Base-by-base conservation (phyloP, 805 yeast species). In the Brettanomyces custersianus region DNA sequence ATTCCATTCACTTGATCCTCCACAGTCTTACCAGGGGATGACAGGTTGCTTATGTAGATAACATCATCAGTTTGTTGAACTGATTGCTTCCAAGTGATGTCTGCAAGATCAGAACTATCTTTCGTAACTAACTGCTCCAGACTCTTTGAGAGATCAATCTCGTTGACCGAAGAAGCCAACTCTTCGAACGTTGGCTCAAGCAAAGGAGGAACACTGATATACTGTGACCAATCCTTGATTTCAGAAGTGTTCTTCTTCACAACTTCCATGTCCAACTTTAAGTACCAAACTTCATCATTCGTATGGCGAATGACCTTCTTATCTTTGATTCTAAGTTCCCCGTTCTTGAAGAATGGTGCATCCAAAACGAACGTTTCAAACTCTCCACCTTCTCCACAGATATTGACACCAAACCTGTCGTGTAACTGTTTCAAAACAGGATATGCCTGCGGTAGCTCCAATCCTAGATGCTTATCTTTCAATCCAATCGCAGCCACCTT, bases 381-480 rank as follows among this genome's bases (percentile, higher is more conserved):
- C 57, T 92, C 99, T 1, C 99, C 99, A 23, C 99, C 99, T 63
- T 92, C 99, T 11, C 99, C 99, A 62, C 98, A 92, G 0, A 92
- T 77, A 55, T 90, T 96, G 11, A 88, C 83, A 2, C 88, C 94
- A 58, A 74, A 88, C 55, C 63, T 60, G 8, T 53, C 40, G 53
- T 87, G 80, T 41, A 88, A 60, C 27, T 63, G 62, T 10, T 63
- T 43, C 52, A 92, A 56, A 0, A 62, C 68, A 1, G 85, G 81
- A 37, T 69, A 71, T 43, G 80, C 62, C 41, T 82, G 71, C 4
- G 66, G 71, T 29, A 92, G 62, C 2, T 78, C 62, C 53, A 72
- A 70, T 2, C 94, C 94, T 41, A 92, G 61, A 57, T 87, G 83
- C 1, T 51, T 52, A 12, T 69, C 66, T 38, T 71, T 66, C 34